Base-by-base conservation (phyloP, 2,329 filamentous ascomycete genomes). In the Magnaporthiopsis rhizophila region DNA sequence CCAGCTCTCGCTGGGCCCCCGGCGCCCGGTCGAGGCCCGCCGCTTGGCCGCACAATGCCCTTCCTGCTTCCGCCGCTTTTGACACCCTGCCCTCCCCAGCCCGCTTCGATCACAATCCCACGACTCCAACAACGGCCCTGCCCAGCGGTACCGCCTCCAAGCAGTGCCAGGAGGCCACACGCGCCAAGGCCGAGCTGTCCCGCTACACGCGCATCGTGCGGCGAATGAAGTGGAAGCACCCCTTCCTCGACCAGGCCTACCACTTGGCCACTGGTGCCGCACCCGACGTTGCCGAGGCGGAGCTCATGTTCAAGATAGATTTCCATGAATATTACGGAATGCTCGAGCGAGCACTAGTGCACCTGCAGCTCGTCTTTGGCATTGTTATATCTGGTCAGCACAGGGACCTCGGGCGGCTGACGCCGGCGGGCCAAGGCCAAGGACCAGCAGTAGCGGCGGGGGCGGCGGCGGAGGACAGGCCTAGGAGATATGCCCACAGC, bases 291-390 rank as follows among this genome's bases (percentile, higher is more conserved):
- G 70, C 73, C 13, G 81, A 84, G 67, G 83, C 83, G 0, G 85
- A 88, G 73, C 80, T 84, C 21, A 90, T 90, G 80, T 91, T 91
- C 78, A 91, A 91, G 73, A 81, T 91, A 9, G 89, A 91, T 71
- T 92, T 91, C 67, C 87, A 89, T 74, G 89, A 92, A 71, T 91
- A 88, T 73, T 91, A 91, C 76, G 85, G 86, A 62, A 81, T 90
- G 50, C 82, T 91, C 8, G 89, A 92, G 75, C 84, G 89, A 36
- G 88, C 87, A 0, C 78, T 91, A 9, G 86, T 90, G 1, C 83
- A 88, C 60, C 76, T 90, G 0, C 81, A 90, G n/a, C 81, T 80
- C 0, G 82, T 90, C 0, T 89, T 87, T 65, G 85, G 83, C 9
- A 79, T 90, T 6, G 71, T 73, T 0, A 77, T 91, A 0, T 74